Conservation (phyloP, 805 yeast species). For the Candida boleticola region DNA sequence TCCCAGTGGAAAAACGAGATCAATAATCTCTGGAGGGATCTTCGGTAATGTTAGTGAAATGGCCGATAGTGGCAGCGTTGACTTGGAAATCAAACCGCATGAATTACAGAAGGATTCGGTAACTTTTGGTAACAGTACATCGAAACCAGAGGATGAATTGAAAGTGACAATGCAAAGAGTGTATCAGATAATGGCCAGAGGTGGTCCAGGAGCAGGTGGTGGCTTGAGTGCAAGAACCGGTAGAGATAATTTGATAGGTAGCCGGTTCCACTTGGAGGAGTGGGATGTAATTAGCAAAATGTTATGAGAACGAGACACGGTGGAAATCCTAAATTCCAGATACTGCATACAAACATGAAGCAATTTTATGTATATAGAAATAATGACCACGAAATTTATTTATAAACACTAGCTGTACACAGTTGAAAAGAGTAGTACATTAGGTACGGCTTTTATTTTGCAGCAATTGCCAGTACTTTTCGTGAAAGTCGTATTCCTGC, state of each 20-base stretch:
- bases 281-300: slow-evolving; percentile 37
- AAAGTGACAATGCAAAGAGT: slow-evolving; percentile 30
- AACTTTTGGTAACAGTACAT: too few relatives aligned
- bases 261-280: slow-evolving; percentile 22
- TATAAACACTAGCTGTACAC: too few relatives aligned
- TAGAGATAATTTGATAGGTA: not conserved
- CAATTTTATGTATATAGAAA: too few relatives aligned
- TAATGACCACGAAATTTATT: too few relatives aligned
- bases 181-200: slow-evolving; percentile 23
- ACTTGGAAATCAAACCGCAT: not conserved
- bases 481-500: too few relatives aligned
- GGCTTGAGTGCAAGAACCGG: too few relatives aligned
- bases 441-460: too few relatives aligned
- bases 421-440: too few relatives aligned
- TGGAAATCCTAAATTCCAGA: too few relatives aligned
- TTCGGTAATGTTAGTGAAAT: slow-evolving; percentile 26
- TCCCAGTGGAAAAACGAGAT: too few relatives aligned
- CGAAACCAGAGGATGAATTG: slow-evolving; percentile 13
- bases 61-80: not conserved
- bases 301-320: slow-evolving; percentile 13
- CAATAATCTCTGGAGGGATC: slow-evolving; percentile 8
- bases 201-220: slow-evolving; percentile 1
- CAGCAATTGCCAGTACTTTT: too few relatives aligned
- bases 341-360: too few relatives aligned
- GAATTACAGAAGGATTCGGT: not conserved